These are phyloP conservation scores for Geotrichum histeridarum DNA, from an alignment of 1,139 yeast species.

Conservation along the genomic window DNA sequence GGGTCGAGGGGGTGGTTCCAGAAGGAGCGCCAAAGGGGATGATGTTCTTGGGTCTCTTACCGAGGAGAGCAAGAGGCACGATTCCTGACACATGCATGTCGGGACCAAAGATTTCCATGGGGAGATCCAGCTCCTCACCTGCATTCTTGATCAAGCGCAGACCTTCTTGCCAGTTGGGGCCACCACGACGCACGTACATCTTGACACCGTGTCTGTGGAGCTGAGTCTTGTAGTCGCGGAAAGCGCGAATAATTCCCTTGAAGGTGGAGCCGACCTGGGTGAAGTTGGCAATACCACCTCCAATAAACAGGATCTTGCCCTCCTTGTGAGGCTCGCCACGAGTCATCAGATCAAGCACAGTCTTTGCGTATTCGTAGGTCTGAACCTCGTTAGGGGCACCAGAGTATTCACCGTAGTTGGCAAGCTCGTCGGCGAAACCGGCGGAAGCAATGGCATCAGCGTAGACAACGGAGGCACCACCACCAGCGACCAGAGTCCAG, in stretches of 20 bases:
- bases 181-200: constrained; percentile 45
- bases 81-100: constrained; percentile 48
- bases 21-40: constrained; percentile 39
- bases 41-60: constrained; percentile 40
- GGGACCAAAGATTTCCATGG: constrained; percentile 48
- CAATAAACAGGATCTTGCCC: constrained; percentile 44
- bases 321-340: constrained; percentile 40
- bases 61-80: constrained; percentile 41
- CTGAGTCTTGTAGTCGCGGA: constrained; percentile 40
- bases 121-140: constrained; percentile 44
- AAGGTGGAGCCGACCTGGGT: constrained; percentile 47
- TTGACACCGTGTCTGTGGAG: constrained; percentile 42
- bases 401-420: constrained; percentile 47
- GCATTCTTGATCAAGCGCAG: constrained; percentile 43
- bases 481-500: constrained; percentile 40
- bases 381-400: constrained; percentile 44
- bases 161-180: constrained; percentile 49
- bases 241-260: constrained; percentile 47
- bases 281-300: constrained; percentile 48
- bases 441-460: constrained; percentile 48
- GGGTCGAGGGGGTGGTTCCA: constrained; percentile 34
- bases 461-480: constrained; percentile 43
- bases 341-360: constrained; percentile 46
- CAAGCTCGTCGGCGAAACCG: constrained; percentile 43
- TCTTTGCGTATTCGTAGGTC: constrained; percentile 47